A percentile compares a stretch with the other conserved stretches of the same genome.
Conservation (phyloP, 371 early-diverging fungal species). For the Apophysomyces ossiformis region DNA sequence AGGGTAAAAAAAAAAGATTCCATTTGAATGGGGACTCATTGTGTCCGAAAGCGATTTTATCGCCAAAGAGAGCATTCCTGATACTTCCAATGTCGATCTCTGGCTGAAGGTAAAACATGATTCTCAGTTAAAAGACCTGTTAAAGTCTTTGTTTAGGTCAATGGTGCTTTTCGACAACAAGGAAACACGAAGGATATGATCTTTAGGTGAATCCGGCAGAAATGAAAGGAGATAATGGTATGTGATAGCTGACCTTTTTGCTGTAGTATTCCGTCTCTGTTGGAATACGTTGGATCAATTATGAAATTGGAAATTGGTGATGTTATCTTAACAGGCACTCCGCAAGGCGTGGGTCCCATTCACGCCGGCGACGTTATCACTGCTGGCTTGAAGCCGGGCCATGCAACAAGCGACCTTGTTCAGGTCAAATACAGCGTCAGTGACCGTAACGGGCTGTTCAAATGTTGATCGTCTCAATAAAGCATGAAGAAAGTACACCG, state of each 20-base stretch:
- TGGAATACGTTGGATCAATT: conserved; percentile 79
- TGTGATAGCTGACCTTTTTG: not conserved
- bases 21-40: not conserved
- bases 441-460: conserved; percentile 46
- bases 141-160: conserved; percentile 45
- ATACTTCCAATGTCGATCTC: conserved; percentile 77
- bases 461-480: conserved; percentile 7
- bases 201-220: conserved; percentile 62
- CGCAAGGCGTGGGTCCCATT: conserved; percentile 88
- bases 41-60: conserved; percentile 72
- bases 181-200: conserved; percentile 93
- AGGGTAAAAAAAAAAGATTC: not conserved
- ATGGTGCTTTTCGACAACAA: conserved; percentile 78
- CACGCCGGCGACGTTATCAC: conserved; percentile 76
- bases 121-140: not conserved
- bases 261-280: conserved; percentile 57
- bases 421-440: conserved; percentile 40
- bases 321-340: conserved; percentile 83
- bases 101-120: conserved; percentile 70
- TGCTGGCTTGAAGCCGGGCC: conserved; percentile 67
- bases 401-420: conserved; percentile 32
- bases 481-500: not conserved
- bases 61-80: conserved; percentile 68
- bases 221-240: not conserved
- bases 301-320: conserved; percentile 89